Evolutionary conservation across 2,329 filamentous ascomycete genomes (phyloP).

Genomic region (Dactylellina leptospora): DNA sequence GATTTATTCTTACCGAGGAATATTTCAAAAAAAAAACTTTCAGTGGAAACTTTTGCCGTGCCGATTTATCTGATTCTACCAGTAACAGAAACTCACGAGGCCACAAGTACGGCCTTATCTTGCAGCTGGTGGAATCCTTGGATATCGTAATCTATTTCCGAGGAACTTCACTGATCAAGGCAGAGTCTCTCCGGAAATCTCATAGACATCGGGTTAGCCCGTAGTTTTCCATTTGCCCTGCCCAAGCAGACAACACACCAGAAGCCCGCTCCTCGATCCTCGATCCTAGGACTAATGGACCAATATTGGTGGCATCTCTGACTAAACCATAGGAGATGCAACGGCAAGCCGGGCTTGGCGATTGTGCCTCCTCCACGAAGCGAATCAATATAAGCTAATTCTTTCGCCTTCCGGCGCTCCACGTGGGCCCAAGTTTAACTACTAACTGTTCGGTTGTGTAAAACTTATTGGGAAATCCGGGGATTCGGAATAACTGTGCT

Average conservation of each 20-base stretch:
- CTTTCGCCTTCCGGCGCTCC: conserved; percentile 16
- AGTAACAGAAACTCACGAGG: too few species aligned
- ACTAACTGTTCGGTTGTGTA: not conserved
- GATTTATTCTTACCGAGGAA: too few species aligned
- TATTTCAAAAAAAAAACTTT: too few species aligned
- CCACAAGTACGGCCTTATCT: too few species aligned
- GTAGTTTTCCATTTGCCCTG: not conserved
- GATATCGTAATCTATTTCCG: too few species aligned
- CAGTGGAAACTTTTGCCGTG: too few species aligned
- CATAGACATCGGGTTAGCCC: conserved; percentile 4
- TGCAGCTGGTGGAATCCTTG: too few species aligned
- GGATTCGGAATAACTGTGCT: conserved; percentile 11
- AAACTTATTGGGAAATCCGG: conserved; percentile 11
- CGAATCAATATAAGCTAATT: not conserved
- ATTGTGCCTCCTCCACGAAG: not conserved
- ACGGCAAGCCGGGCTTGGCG: conserved; percentile 37
- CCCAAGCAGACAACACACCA: not conserved
- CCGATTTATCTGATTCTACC: too few species aligned
- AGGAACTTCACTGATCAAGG: too few species aligned
- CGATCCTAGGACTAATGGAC: too few species aligned
- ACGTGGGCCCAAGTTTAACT: conserved; percentile 1
- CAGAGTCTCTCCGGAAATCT: conserved; percentile 21
- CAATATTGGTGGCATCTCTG: not conserved
- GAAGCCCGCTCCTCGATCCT: conserved; percentile 4
- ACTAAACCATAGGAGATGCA: conserved; percentile 13